Conservation (phyloP, 2,329 filamentous ascomycete genomes). For the Calonectria hongkongensis region DNA sequence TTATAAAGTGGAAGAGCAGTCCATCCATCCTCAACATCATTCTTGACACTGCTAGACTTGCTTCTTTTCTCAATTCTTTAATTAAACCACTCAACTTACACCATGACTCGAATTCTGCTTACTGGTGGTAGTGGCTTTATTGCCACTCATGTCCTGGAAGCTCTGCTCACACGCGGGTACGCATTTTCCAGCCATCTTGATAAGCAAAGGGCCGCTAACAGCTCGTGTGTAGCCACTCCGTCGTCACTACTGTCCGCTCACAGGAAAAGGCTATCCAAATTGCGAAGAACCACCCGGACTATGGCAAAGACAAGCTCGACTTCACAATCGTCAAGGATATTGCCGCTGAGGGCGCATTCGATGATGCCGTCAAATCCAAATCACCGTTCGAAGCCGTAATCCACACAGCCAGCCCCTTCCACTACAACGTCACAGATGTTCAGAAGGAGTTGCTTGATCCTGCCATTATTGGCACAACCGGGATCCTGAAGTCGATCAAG, state of each 20-base stretch:
- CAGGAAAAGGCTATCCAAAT: not conserved
- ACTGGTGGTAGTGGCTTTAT: not conserved
- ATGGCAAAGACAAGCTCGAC: not conserved
- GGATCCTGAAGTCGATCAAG: not conserved
- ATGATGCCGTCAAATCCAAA: not conserved
- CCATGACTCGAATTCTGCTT: not conserved
- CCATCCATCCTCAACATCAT: too few species aligned
- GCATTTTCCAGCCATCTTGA: not conserved
- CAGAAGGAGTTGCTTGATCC: conserved; percentile 7
- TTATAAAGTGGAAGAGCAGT: too few species aligned
- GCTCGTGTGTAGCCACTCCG: not conserved
- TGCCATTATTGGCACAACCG: not conserved
- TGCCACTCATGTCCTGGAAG: not conserved
- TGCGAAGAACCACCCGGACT: not conserved
- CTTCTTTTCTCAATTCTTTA: too few species aligned
- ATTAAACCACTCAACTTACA: not conserved
- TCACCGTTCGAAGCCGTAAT: not conserved
- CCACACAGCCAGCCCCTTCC: not conserved
- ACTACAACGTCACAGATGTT: not conserved
- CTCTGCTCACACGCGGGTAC: not conserved
- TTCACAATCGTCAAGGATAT: not conserved
- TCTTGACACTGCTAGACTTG: too few species aligned
- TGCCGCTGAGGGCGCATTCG: not conserved
- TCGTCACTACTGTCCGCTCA: not conserved
- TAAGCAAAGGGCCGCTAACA: not conserved